phyloP scores from a whole-genome alignment of 176 grass and related monocot species.

The Musa beccarii region DNA sequence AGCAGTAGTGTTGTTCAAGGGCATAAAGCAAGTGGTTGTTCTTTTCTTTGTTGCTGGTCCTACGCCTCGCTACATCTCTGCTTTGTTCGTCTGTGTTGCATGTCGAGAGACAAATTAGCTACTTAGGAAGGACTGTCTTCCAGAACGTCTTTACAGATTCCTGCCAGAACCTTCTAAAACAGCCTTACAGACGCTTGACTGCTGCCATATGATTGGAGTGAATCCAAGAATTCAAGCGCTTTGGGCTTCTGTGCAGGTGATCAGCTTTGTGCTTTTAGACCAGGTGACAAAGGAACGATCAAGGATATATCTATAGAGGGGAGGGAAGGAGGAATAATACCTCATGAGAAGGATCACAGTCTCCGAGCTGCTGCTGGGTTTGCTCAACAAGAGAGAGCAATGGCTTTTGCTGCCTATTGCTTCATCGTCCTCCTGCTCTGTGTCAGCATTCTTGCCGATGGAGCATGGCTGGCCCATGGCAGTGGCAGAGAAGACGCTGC shows the following conservation, averaged over 20 bases:
- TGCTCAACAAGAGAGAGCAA: not conserved
- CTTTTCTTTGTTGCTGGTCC: no score
- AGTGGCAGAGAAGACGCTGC: not conserved
- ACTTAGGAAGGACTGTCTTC: not conserved
- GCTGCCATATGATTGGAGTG: not conserved
- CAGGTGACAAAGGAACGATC: not conserved
- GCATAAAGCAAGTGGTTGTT: no score
- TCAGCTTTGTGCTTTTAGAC: slow-evolving; percentile 14
- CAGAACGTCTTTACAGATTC: not conserved
- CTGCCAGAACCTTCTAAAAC: slow-evolving; percentile 12
- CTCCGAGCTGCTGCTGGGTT: not conserved
- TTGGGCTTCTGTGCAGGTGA: not conserved
- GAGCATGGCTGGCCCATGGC: no score
- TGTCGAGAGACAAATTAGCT: not conserved
- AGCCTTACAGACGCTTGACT: not conserved
- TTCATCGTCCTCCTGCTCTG: slow-evolving; percentile 1
- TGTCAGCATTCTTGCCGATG: not conserved
- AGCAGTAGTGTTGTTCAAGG: no score
- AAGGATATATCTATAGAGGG: not conserved
- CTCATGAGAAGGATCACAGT: not conserved
- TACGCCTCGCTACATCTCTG: not conserved
- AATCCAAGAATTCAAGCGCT: not conserved
- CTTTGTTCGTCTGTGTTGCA: not conserved
- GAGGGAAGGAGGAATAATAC: not conserved
- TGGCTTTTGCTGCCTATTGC: not conserved